These are phyloP conservation scores for Protomyces arabidopsidicola DNA, from an alignment of 1,139 yeast species.

Conservation along the genomic window DNA sequence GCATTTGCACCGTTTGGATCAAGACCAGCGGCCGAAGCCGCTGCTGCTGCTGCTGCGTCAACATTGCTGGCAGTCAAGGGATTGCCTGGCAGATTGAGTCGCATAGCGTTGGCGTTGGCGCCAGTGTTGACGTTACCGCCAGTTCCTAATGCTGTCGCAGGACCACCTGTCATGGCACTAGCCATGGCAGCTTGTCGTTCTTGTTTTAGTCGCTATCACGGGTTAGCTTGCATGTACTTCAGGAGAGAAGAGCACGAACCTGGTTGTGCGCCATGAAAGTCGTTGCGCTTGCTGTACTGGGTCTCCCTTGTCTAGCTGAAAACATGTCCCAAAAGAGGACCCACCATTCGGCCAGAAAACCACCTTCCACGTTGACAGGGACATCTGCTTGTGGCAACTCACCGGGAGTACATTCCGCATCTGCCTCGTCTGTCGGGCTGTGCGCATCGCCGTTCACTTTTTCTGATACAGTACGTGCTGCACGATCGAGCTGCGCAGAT, in stretches of 20 bases:
- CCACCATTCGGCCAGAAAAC: slow-evolving; percentile 94
- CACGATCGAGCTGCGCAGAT: not conserved
- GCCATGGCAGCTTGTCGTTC: slow-evolving; percentile 39
- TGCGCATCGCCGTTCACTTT: not conserved
- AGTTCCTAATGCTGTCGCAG: slow-evolving; percentile 3
- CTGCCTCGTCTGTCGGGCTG: not conserved
- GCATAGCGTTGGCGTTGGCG: slow-evolving; percentile 5
- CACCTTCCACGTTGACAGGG: slow-evolving; percentile 65
- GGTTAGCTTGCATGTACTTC: not conserved
- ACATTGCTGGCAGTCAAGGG: not conserved
- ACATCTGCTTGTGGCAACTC: slow-evolving; percentile 29
- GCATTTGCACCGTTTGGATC: slow-evolving; percentile 20
- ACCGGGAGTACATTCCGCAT: not conserved
- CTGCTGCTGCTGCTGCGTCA: slow-evolving; percentile 5
- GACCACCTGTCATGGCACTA: slow-evolving; percentile 5
- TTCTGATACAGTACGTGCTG: not conserved
- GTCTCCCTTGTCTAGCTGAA: slow-evolving; percentile 67
- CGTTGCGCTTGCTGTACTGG: slow-evolving; percentile 57
- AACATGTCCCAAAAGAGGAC: slow-evolving; percentile 91
- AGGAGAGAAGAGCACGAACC: slow-evolving; percentile 25
- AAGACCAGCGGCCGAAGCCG: slow-evolving; percentile 1
- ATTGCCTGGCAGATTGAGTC: slow-evolving; percentile 1
- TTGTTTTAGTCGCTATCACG: slow-evolving; percentile 52
- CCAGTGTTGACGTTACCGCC: not conserved
- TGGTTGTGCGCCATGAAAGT: slow-evolving; percentile 57